Conservation (phyloP, 768 basidiomycete genomes). For the Suillus occidentalis region DNA sequence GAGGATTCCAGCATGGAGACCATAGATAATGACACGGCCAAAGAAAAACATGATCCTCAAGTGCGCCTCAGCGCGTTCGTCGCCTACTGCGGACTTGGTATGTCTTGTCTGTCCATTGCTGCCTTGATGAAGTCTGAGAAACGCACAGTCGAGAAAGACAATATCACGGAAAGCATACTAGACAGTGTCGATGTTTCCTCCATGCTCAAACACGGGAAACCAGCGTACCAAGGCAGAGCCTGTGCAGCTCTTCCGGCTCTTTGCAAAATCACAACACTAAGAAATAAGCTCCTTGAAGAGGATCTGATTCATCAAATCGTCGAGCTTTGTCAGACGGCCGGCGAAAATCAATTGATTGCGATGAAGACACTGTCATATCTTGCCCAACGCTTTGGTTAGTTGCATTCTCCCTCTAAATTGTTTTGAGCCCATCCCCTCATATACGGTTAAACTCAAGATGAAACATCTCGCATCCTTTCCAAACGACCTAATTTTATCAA, state of each 20-base stretch:
- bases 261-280: slow-evolving; percentile 21
- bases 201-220: slow-evolving; percentile 15
- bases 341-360: slow-evolving; percentile 20
- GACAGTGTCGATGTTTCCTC: slow-evolving; percentile 10
- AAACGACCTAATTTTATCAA: background rate
- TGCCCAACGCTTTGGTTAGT: background rate
- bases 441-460: slow-evolving; percentile 27
- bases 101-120: slow-evolving; percentile 16
- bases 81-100: slow-evolving; percentile 27
- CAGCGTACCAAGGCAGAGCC: slow-evolving; percentile 18
- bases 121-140: background rate
- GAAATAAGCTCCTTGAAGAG: slow-evolving; percentile 14
- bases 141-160: slow-evolving; percentile 6
- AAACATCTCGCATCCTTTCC: slow-evolving; percentile 1
- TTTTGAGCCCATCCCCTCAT: slow-evolving; percentile 27
- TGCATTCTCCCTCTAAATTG: background rate
- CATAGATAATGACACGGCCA: background rate
- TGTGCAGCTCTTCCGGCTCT: slow-evolving; percentile 31
- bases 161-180: background rate
- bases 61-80: slow-evolving; percentile 27
- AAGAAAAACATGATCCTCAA: slow-evolving; percentile 10
- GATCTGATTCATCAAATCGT: slow-evolving; percentile 21
- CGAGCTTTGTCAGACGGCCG: slow-evolving; percentile 14
- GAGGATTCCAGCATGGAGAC: background rate
- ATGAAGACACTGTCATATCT: slow-evolving; percentile 1